phyloP scores from a whole-genome alignment of 1,139 yeast species.

The Yamadazyma triangularis region DNA sequence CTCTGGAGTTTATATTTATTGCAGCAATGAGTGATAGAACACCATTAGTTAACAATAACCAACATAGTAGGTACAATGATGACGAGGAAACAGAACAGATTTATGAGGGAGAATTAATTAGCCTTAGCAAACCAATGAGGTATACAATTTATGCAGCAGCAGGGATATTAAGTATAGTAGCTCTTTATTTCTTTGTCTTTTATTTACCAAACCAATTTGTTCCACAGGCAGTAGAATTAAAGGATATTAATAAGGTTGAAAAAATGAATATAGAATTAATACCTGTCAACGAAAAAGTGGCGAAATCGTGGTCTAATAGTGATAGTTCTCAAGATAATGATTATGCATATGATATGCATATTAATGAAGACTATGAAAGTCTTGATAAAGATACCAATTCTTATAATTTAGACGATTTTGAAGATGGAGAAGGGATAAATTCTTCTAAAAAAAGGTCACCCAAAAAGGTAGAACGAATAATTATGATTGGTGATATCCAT shows the following conservation, averaged over 20 bases:
- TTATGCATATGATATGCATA: too few species aligned
- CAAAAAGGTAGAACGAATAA: slow-evolving; percentile 37
- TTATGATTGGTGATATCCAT: slow-evolving; percentile 85
- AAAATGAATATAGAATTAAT: slow-evolving; percentile 20
- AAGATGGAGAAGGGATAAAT: too few species aligned
- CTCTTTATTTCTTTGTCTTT: slow-evolving; percentile 29
- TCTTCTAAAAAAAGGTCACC: neutral
- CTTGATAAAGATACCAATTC: too few species aligned
- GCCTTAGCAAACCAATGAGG: slow-evolving; percentile 15
- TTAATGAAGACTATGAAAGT: slow-evolving; percentile 2
- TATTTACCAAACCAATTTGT: slow-evolving; percentile 31
- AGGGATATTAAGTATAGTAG: slow-evolving; percentile 13
- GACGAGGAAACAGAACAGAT: slow-evolving; percentile 12
- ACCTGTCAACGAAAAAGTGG: slow-evolving; percentile 15
- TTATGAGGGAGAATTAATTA: slow-evolving; percentile 12
- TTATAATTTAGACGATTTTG: too few species aligned
- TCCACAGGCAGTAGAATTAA: slow-evolving; percentile 27
- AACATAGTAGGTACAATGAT: too few species aligned
- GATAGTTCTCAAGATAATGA: too few species aligned
- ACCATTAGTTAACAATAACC: slow-evolving; percentile 10
- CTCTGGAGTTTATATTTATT: too few species aligned
- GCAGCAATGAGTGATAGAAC: slow-evolving; percentile 15
- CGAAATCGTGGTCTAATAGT: neutral
- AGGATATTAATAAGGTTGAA: slow-evolving; percentile 23
- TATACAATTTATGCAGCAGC: slow-evolving; percentile 12